These are phyloP conservation scores for Datisca glomerata DNA, from an alignment of 306 rosid species.

Conservation along the genomic window DNA sequence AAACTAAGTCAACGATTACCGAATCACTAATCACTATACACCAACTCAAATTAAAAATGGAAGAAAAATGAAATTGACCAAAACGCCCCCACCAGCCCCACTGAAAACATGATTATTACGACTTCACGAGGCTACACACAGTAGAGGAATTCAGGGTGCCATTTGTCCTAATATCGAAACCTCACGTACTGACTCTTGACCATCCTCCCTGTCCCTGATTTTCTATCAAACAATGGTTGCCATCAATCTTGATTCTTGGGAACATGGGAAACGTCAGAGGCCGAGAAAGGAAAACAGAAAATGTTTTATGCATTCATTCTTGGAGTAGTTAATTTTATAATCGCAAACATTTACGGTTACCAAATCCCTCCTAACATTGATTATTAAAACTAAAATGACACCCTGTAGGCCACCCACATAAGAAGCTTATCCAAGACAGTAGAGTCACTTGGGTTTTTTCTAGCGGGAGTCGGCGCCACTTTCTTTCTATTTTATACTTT, in stretches of 20 bases:
- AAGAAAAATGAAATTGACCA: no score
- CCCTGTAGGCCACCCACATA: constrained; percentile 18
- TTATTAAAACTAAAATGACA: constrained; percentile 26
- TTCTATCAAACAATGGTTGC: constrained; percentile 26
- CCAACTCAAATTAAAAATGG: no score
- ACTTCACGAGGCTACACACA: constrained; percentile 2
- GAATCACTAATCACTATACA: no score
- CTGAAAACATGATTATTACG: constrained; percentile 28
- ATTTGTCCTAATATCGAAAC: constrained; percentile 25
- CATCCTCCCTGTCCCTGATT: no score
- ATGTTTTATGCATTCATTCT: constrained; percentile 4
- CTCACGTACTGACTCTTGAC: constrained; percentile 40
- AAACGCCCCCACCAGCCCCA: constrained; percentile 66
- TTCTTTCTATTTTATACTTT: no score
- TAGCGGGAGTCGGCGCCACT: no score
- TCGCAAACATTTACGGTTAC: constrained; percentile 29
- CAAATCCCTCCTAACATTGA: constrained; percentile 45
- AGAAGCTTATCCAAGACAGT: constrained; percentile 11
- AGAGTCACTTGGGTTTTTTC: constrained; percentile 11
- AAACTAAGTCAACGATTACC: not conserved
- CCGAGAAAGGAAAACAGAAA: constrained; percentile 5
- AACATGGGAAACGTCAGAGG: constrained; percentile 35
- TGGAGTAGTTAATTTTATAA: constrained; percentile 32
- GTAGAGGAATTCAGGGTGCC: constrained; percentile 18
- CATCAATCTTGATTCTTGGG: constrained; percentile 19